Conservation (phyloP, 345 rosid species). For the Linum lewisii region DNA sequence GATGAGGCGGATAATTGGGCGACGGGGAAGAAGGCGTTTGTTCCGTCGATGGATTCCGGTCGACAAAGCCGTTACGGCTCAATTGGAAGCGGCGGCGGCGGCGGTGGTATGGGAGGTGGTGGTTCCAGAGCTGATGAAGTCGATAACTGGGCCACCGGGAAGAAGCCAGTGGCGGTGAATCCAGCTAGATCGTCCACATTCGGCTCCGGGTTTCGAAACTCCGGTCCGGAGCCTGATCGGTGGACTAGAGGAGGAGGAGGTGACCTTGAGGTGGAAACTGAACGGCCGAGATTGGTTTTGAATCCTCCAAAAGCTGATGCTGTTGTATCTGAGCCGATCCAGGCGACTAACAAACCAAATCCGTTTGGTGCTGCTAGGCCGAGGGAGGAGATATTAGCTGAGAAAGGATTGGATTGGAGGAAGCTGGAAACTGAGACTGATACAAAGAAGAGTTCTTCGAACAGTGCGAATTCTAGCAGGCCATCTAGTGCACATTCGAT, state of each 20-base stretch:
- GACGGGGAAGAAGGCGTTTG: conserved; percentile 38
- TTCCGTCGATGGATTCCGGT: conserved; percentile 44
- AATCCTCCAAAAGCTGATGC: conserved; percentile 49
- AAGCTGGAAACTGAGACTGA: conserved; percentile 69
- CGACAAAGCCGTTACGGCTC: conserved; percentile 52
- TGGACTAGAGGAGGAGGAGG: conserved; percentile 53
- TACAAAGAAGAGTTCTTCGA: conserved; percentile 56
- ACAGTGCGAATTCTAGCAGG: conserved; percentile 84
- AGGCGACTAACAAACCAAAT: conserved; percentile 43
- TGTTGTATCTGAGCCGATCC: conserved; percentile 34
- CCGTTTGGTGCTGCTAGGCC: conserved; percentile 96
- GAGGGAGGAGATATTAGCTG: conserved; percentile 83
- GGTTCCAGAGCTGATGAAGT: conserved; percentile 74
- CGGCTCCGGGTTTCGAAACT: conserved; percentile 54
- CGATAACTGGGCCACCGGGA: conserved; percentile 67
- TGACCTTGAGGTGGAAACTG: conserved; percentile 29
- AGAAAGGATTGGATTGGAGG: conserved; percentile 93
- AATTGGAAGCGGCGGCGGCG: conserved; percentile 28
- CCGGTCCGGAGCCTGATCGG: conserved; percentile 52
- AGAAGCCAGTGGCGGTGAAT: conserved; percentile 27
- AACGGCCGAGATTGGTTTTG: conserved; percentile 59
- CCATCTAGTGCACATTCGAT: conserved; percentile 84
- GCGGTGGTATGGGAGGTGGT: conserved; percentile 17
- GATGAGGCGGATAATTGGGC: conserved; percentile 94
- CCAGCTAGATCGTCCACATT: conserved; percentile 47